Conservation (phyloP, 257 asterid species). For the Solanum medicagineum region DNA sequence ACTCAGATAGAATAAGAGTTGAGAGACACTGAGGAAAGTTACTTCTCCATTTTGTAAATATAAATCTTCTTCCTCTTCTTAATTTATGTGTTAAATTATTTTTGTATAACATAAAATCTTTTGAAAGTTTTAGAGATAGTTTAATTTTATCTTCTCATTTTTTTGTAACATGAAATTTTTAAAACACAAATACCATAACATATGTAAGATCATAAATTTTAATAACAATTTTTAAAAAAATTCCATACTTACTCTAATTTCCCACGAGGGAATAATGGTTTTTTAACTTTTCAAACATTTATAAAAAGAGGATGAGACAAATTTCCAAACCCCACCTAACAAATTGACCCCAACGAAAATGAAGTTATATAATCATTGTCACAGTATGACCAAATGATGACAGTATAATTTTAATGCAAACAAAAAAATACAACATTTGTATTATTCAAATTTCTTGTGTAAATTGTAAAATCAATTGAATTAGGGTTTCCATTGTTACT, state of each 20-base stretch:
- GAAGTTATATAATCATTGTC: background rate
- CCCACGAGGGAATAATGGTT: background rate
- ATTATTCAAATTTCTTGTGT: background rate
- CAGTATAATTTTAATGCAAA: background rate
- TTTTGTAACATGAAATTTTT: too few species aligned
- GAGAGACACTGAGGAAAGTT: too few species aligned
- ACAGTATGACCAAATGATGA: background rate
- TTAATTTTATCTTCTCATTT: too few species aligned
- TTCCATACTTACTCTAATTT: background rate
- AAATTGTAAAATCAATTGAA: background rate
- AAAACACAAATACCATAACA: too few species aligned
- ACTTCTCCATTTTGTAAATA: too few species aligned
- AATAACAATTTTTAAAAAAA: background rate
- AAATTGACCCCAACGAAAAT: background rate
- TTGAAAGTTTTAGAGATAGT: too few species aligned
- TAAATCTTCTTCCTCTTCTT: too few species aligned
- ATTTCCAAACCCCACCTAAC: background rate
- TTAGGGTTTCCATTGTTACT: background rate
- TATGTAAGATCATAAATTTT: background rate
- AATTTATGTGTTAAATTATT: too few species aligned
- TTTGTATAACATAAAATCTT: too few species aligned
- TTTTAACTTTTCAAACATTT: background rate
- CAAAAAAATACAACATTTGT: background rate
- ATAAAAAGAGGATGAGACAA: background rate
- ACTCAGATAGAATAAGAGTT: too few species aligned